Base-by-base conservation (phyloP, 495 filamentous ascomycete genomes). In the Penicilliopsis zonata region DNA sequence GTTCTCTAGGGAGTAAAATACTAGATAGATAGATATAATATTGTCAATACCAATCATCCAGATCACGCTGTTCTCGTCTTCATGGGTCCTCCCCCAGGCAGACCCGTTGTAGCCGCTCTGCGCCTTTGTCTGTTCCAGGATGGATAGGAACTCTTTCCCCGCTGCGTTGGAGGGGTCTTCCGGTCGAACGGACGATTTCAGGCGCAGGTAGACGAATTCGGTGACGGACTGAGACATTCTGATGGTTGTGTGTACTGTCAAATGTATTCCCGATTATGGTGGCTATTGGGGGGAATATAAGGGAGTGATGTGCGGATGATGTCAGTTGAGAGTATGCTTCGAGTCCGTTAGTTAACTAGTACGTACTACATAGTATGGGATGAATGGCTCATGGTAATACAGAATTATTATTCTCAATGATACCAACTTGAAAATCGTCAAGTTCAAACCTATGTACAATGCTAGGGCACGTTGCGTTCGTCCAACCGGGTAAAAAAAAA, bases 181-280 rank as follows among this genome's bases (percentile, higher is more conserved):
- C 7, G 59, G 61, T 36, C 50, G 53, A n/a, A 66, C 50, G 13
- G 50, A 43, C 16, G 46, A 36, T 36, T 56, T 59, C 24, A 57
- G 31, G 13, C 50, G 53, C 50, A 63, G 59, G 33, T 47, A 57
- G 37, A 62, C 49, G 41, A 66, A 52, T 35, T 66, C 50, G 28
- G 40, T 53, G 42, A 55, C 43, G 13, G 32, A 37, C 19, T 44
- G 32, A 30, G 52, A 42, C 44, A 46, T 52, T 3, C 19, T 32
- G 19, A 16, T 25, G 3, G n/a, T 16, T 35, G 18, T 13, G 3
- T 30, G n/a, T n/a, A n/a, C n/a, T n/a, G n/a, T n/a, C n/a, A n/a
- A n/a, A n/a, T n/a, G n/a, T n/a, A n/a, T n/a, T n/a, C n/a, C n/a
- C n/a, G n/a, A n/a, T n/a, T n/a, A n/a, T n/a, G n/a, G n/a, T n/a